These are phyloP conservation scores for Metarhizium brunneum DNA, from an alignment of 2,329 filamentous ascomycete species.

Conservation along the genomic window DNA sequence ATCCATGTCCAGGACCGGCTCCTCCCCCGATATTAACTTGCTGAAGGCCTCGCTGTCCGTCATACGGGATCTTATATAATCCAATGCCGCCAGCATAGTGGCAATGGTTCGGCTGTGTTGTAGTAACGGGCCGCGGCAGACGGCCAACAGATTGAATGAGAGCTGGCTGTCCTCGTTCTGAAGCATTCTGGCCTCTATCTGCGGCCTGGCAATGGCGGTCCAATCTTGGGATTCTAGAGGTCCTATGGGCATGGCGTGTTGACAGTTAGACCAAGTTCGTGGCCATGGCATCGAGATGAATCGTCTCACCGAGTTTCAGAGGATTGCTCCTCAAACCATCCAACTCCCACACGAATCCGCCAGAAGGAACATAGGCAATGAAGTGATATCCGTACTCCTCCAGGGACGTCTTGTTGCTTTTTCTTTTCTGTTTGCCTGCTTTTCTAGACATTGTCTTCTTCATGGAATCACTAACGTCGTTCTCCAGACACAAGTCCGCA, in stretches of 20 bases:
- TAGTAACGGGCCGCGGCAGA: conserved; percentile 57
- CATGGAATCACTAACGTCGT: conserved; percentile 36
- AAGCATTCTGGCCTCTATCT: conserved; percentile 59
- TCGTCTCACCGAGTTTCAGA: conserved; percentile 23
- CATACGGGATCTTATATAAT: conserved; percentile 25
- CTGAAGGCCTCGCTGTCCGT: conserved; percentile 11
- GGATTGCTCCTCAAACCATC: conserved; percentile 74
- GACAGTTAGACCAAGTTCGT: not conserved
- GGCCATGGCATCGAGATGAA: not conserved
- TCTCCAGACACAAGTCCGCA: conserved; percentile 56
- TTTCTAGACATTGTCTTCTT: conserved; percentile 25
- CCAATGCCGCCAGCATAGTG: conserved; percentile 29
- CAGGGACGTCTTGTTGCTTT: conserved; percentile 32
- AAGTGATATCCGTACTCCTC: conserved; percentile 76
- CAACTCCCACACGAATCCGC: conserved; percentile 74
- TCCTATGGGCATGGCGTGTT: conserved; percentile 1
- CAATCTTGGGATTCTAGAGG: conserved; percentile 40
- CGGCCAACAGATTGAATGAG: conserved; percentile 68
- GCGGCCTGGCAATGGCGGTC: conserved; percentile 53
- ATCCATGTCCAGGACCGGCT: conserved; percentile 13
- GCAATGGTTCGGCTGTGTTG: conserved; percentile 38
- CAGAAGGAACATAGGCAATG: conserved; percentile 74
- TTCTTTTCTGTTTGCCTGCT: conserved; percentile 22
- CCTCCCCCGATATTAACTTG: conserved; percentile 13
- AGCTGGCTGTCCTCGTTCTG: conserved; percentile 55